Evolutionary conservation across 768 basidiomycete species (phyloP), one percentile per base, ranked within the genome.

Genomic region (Russula brevipes): DNA sequence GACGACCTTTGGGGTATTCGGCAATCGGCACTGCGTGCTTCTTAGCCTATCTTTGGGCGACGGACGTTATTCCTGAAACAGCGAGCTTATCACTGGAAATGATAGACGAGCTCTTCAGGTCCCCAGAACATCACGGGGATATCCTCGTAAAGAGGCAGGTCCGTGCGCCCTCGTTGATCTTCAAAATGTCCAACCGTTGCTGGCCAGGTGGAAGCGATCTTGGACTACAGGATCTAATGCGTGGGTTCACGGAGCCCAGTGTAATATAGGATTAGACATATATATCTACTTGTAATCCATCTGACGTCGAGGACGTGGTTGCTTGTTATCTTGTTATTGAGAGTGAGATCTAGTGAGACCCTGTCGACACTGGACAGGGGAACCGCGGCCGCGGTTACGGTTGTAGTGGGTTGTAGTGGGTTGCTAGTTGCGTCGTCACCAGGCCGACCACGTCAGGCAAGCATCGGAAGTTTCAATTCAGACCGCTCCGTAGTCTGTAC

Each of bases 31-130:
- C 75, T 12, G 84, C 88, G 3, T 91, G 88, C 70, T 79, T 84
- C 56, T 66, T 79, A 11, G 89, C 83, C 0, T 87, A 88, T 66
- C 65, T 90, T 46, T 92, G 90, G 89, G 78, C 86, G 33, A 86
- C 82, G 5, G 78, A 83, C 62, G 59, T 75, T 62, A 84, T 92
- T 0, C 90, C 89, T 2, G 89, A 92, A 74, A 92, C 89, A 14
- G 87, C 88, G 33, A 85, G 85, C 63, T 75, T 89, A 4, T 84
- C 88, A 7, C 73, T 91, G 0, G 90, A 92, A 67, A 88, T 89
- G 70, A 84, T 91, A 53, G 89, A 92, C 69, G 77, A 73, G 7
- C 74, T 90, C 11, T 91, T 91, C 68, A 77, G 77, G 44, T 82
- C 83, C 1, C 76, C 79, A n/a, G 84, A 78, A 16, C 85, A 82